These are phyloP conservation scores for Colletotrichum plurivorum DNA, from an alignment of 2,329 filamentous ascomycete species.

Conservation along the genomic window DNA sequence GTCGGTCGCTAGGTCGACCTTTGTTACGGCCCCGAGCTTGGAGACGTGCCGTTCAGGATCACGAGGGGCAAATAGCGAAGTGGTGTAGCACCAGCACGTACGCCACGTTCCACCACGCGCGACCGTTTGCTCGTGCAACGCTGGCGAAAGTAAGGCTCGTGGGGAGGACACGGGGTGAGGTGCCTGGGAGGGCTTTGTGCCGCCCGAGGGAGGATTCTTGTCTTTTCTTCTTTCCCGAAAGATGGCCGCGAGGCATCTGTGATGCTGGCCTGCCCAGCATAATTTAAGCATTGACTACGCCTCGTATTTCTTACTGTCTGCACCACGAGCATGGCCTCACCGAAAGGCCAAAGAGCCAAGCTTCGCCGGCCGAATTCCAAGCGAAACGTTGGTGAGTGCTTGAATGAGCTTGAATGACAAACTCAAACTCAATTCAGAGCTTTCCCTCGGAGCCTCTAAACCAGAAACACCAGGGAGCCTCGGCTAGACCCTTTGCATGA, in stretches of 20 bases:
- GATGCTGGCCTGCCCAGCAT: constrained; percentile 23
- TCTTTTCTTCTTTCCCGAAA: constrained; percentile 1
- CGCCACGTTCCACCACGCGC: not conserved
- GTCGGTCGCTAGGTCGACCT: not conserved
- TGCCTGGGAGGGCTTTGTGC: not conserved
- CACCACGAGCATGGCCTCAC: not conserved
- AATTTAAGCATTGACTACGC: constrained; percentile 24
- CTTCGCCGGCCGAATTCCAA: no score
- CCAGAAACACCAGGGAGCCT: no score
- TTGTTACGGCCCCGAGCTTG: not conserved
- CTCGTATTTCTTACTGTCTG: not conserved
- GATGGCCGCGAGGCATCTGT: constrained; percentile 24
- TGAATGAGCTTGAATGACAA: no score
- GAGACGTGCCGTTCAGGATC: not conserved
- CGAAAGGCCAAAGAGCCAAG: no score
- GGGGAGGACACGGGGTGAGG: constrained; percentile 1
- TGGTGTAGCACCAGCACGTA: not conserved
- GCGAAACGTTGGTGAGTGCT: no score
- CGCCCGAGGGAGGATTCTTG: not conserved
- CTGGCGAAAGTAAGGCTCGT: not conserved
- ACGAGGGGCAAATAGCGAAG: not conserved
- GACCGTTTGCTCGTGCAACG: not conserved
- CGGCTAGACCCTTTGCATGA: no score
- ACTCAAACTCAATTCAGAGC: no score
- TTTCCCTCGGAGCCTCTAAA: no score